Percentiles rank a stretch among this genome's conserved stretches.
phyloP scores from a whole-genome alignment of 257 asterid species.

The Voacanga thouarsii region DNA sequence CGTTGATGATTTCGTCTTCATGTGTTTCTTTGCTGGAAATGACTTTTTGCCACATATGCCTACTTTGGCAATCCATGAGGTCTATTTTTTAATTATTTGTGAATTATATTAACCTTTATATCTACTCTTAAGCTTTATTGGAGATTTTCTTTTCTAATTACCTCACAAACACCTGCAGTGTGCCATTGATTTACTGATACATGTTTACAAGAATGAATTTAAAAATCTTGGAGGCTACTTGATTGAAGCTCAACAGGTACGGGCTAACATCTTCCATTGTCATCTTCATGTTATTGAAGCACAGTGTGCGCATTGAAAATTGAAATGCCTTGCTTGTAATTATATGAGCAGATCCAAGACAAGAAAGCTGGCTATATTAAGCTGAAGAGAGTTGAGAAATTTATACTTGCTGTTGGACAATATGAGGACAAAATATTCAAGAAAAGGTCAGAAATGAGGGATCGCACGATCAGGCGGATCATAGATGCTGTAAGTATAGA shows the following conservation, averaged over 20 bases:
- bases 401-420: conserved; percentile 41
- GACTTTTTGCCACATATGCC: conserved; percentile 69
- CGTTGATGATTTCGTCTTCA: conserved; percentile 57
- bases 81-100: not conserved
- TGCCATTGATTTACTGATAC: conserved; percentile 46
- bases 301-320: not conserved
- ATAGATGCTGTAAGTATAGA: conserved; percentile 33
- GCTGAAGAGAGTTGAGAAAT: conserved; percentile 45
- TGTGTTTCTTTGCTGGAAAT: conserved; percentile 68
- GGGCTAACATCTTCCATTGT: not conserved
- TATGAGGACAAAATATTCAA: conserved; percentile 56
- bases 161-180: conserved; percentile 28
- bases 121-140: not conserved
- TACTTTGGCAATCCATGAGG: conserved; percentile 57
- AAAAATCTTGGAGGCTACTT: conserved; percentile 54
- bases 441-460: conserved; percentile 39
- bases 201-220: conserved; percentile 55
- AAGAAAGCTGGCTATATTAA: conserved; percentile 34
- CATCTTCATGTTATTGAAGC: not conserved
- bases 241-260: conserved; percentile 48
- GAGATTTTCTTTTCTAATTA: not conserved
- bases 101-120: not conserved
- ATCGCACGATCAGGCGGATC: conserved; percentile 26
- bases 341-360: conserved; percentile 31
- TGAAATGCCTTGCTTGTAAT: not conserved